These are phyloP conservation scores for Comarum palustre DNA, from an alignment of 306 rosid species.

Conservation along the genomic window DNA sequence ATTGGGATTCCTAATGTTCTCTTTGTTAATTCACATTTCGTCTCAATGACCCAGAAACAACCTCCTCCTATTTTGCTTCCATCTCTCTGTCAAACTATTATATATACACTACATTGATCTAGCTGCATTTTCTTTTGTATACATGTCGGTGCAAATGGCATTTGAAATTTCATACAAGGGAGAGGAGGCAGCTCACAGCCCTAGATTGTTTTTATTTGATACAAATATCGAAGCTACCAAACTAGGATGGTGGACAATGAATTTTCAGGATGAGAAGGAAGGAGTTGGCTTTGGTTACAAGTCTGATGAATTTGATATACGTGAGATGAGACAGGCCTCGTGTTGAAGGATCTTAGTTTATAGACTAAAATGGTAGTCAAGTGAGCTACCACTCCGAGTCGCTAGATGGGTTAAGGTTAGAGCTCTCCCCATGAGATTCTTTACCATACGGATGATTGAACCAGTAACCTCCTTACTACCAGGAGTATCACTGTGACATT, in stretches of 20 bases:
- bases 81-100: background rate
- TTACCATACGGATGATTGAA: too few relatives aligned
- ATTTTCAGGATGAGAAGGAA: background rate
- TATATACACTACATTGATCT: background rate
- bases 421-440: too few relatives aligned
- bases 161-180: background rate
- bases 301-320: background rate
- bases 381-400: too few relatives aligned
- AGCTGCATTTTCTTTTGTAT: background rate
- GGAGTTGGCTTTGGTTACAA: background rate
- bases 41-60: background rate
- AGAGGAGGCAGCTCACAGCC: background rate
- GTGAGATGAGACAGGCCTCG: conserved; percentile 6
- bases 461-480: too few relatives aligned
- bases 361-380: too few relatives aligned
- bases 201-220: background rate
- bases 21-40: background rate
- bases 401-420: too few relatives aligned
- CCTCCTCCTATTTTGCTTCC: background rate
- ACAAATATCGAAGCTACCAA: conserved; percentile 8
- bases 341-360: background rate
- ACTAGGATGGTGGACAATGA: background rate
- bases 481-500: too few relatives aligned
- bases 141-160: background rate
- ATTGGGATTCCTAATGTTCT: conserved; percentile 2